These are phyloP conservation scores for Calonectria fujianensis DNA, from an alignment of 2,329 filamentous ascomycete genomes.

Conservation along the genomic window DNA sequence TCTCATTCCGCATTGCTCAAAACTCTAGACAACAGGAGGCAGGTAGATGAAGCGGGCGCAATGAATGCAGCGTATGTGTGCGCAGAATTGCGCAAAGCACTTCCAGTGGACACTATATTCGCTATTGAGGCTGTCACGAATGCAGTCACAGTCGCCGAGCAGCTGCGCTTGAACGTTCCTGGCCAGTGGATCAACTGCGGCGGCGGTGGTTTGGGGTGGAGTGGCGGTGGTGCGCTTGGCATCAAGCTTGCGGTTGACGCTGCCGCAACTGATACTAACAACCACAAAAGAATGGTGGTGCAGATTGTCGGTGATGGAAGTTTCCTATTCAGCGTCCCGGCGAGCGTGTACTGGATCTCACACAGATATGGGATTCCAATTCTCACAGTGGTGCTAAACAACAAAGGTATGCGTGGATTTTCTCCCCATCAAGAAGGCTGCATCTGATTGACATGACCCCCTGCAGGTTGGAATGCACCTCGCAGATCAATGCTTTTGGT, in stretches of 20 bases:
- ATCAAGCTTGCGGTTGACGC: conserved; percentile 79
- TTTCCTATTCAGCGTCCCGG: conserved; percentile 71
- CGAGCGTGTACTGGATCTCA: conserved; percentile 72
- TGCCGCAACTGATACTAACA: conserved; percentile 56
- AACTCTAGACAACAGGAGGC: conserved; percentile 74
- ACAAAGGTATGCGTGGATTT: conserved; percentile 63
- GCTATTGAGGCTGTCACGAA: conserved; percentile 86
- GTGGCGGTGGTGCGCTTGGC: conserved; percentile 82
- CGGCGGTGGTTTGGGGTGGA: conserved; percentile 86
- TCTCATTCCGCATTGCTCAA: conserved; percentile 43
- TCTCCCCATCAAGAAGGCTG: background rate
- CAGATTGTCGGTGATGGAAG: conserved; percentile 74
- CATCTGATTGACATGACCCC: no score
- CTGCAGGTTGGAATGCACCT: conserved; percentile 74
- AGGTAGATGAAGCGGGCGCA: conserved; percentile 58
- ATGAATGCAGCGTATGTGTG: conserved; percentile 45
- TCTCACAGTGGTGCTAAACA: conserved; percentile 72
- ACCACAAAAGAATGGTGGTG: conserved; percentile 68
- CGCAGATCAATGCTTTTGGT: conserved; percentile 72
- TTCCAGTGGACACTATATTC: conserved; percentile 76
- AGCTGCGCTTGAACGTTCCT: conserved; percentile 79
- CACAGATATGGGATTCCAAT: conserved; percentile 71
- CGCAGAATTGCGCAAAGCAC: conserved; percentile 52
- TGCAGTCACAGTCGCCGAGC: conserved; percentile 78
- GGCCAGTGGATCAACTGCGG: conserved; percentile 88